phyloP scores from a whole-genome alignment of 2,329 filamentous ascomycete genomes.

The Pseudogymnoascus sp. region DNA sequence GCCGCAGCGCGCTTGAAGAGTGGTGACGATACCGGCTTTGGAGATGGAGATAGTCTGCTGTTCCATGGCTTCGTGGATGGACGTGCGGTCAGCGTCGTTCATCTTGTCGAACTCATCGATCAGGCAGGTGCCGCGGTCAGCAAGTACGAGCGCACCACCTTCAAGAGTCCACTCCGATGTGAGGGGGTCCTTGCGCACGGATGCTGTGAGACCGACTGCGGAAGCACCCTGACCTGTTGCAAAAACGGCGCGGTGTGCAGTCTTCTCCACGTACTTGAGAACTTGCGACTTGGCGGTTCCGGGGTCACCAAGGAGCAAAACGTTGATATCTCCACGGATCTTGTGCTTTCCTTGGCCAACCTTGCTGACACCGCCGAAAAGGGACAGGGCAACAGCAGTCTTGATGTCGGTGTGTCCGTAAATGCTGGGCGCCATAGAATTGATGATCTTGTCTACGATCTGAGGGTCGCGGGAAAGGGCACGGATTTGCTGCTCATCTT shows the following conservation, averaged over 20 bases:
- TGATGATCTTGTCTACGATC: constrained; percentile 86
- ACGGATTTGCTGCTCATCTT: constrained; percentile 88
- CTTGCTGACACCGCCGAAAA: constrained; percentile 94
- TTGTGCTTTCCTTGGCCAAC: constrained; percentile 79
- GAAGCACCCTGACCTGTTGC: constrained; percentile 95
- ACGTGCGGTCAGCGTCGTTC: constrained; percentile 97
- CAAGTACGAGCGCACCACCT: constrained; percentile 88
- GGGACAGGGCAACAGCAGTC: constrained; percentile 85
- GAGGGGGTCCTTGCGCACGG: constrained; percentile 87
- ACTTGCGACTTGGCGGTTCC: constrained; percentile 98
- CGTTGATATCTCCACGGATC: constrained; percentile 96
- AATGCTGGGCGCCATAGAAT: constrained; percentile 92
- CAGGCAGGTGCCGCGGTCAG: constrained; percentile 87
- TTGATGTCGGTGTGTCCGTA: constrained; percentile 97
- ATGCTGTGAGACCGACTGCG: constrained; percentile 94
- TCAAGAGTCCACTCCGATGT: constrained; percentile 97
- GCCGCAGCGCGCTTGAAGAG: constrained; percentile 87
- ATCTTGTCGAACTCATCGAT: constrained; percentile 99
- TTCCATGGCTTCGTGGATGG: constrained; percentile 99
- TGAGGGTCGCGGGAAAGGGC: constrained; percentile 80
- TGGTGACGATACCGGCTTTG: constrained; percentile 97
- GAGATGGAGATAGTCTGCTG: constrained; percentile 99
- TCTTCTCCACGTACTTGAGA: constrained; percentile 96
- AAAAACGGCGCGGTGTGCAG: constrained; percentile 91
- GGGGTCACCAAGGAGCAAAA: constrained; percentile 89